phyloP scores from a whole-genome alignment of 2,329 filamentous ascomycete genomes.

The Hypoxylon sp. region DNA sequence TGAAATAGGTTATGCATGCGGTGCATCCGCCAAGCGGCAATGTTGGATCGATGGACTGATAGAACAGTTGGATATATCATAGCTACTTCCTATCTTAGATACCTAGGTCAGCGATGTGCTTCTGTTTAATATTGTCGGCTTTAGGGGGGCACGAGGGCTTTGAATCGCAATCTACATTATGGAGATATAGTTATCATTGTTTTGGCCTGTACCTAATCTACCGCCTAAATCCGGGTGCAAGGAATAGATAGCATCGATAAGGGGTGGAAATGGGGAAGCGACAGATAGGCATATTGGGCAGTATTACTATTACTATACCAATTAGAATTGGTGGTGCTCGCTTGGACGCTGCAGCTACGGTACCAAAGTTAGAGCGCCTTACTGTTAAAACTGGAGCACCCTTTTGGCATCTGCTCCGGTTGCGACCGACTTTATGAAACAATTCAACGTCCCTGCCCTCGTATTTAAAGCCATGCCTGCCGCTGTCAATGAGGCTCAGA shows the following conservation, averaged over 20 bases:
- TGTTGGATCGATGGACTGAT: conserved; percentile 5
- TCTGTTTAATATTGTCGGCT: background rate
- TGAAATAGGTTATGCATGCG: conserved; percentile 18
- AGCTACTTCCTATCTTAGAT: background rate
- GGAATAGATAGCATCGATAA: background rate
- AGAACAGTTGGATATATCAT: conserved; percentile 1
- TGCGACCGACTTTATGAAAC: conserved; percentile 22
- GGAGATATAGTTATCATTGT: background rate
- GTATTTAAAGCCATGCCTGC: conserved; percentile 26
- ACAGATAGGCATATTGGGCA: no score
- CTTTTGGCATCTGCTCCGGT: conserved; percentile 11
- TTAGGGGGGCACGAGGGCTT: no score
- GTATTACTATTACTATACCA: conserved; percentile 6
- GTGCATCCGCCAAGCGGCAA: conserved; percentile 4
- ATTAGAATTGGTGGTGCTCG: conserved; percentile 6
- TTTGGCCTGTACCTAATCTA: background rate
- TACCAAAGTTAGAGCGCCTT: conserved; percentile 1
- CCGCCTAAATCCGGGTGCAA: background rate
- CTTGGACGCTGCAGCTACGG: background rate
- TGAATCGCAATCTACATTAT: background rate
- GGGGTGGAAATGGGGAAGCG: no score
- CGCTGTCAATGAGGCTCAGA: background rate
- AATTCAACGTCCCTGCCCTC: conserved; percentile 6
- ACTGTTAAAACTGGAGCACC: conserved; percentile 14
- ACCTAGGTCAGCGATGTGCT: background rate